These are phyloP conservation scores for Rhododendron ferrugineum DNA, from an alignment of 148 eudicot species.

Conservation along the genomic window DNA sequence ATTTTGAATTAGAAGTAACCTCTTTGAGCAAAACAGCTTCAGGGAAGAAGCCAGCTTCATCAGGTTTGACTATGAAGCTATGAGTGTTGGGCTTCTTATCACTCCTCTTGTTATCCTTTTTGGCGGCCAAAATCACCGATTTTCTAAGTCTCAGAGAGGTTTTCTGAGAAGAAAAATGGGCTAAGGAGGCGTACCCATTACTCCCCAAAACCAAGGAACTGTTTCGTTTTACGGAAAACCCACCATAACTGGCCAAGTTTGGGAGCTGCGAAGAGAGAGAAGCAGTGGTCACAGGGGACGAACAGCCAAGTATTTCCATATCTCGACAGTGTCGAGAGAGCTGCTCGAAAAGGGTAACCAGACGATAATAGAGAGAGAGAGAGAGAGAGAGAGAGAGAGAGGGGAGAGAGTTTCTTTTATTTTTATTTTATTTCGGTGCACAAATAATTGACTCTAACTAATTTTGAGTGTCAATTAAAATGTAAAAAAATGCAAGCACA, in stretches of 20 bases:
- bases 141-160: slow-evolving; percentile 12
- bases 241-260: slow-evolving; percentile 13
- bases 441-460: no score
- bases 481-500: no score
- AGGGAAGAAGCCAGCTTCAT: slow-evolving; percentile 77
- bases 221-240: slow-evolving; percentile 2
- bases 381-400: background rate
- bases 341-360: background rate
- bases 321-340: background rate
- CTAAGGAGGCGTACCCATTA: slow-evolving; percentile 26
- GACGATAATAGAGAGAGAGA: background rate
- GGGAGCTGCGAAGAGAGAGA: background rate
- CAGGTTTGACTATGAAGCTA: slow-evolving; percentile 53
- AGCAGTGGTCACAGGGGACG: background rate
- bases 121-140: slow-evolving; percentile 38
- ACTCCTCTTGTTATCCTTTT: slow-evolving; percentile 28
- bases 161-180: slow-evolving; percentile 30
- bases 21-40: slow-evolving; percentile 72
- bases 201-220: slow-evolving; percentile 16
- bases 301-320: background rate
- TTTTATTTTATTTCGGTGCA: no score
- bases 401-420: no score
- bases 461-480: no score
- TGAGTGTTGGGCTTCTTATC: slow-evolving; percentile 37
- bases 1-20: slow-evolving; percentile 27